Evolutionary conservation across 176 grass and related monocot species (phyloP).

Genomic region (Pontederia paniculata): DNA sequence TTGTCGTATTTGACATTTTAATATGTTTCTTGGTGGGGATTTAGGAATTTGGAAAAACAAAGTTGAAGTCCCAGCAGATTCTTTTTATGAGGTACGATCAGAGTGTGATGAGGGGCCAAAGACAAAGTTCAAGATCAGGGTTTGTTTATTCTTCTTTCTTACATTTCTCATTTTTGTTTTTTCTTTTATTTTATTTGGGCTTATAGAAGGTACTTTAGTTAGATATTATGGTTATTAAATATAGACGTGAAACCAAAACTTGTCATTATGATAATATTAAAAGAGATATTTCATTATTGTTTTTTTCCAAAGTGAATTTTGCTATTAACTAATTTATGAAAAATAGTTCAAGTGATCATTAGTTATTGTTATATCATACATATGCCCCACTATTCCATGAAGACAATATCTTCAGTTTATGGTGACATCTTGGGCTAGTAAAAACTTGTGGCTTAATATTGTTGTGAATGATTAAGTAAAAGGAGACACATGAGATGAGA

Average conservation of each 20-base stretch:
- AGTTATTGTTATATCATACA: no score
- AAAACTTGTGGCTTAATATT: no score
- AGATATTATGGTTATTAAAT: not conserved
- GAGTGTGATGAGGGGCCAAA: constrained; percentile 82
- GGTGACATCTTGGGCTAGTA: no score
- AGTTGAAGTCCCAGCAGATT: constrained; percentile 44
- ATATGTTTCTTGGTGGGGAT: not conserved
- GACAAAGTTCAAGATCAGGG: constrained; percentile 99
- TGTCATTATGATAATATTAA: not conserved
- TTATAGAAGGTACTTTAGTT: not conserved
- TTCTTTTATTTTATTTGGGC: not conserved
- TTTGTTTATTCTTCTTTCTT: constrained; percentile 9
- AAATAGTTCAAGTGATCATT: no score
- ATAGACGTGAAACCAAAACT: not conserved
- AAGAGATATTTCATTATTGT: no score
- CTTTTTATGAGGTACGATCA: constrained; percentile 74
- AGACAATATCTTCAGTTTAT: no score
- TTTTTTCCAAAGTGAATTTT: no score
- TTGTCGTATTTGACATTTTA: not conserved
- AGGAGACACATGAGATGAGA: no score
- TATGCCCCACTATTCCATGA: no score
- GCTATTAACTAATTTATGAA: no score
- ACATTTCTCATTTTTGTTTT: not conserved
- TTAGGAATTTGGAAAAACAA: not conserved
- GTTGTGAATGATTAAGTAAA: no score